phyloP scores from a whole-genome alignment of 2,329 filamentous ascomycete genomes.

The Talaromyces sp. region DNA sequence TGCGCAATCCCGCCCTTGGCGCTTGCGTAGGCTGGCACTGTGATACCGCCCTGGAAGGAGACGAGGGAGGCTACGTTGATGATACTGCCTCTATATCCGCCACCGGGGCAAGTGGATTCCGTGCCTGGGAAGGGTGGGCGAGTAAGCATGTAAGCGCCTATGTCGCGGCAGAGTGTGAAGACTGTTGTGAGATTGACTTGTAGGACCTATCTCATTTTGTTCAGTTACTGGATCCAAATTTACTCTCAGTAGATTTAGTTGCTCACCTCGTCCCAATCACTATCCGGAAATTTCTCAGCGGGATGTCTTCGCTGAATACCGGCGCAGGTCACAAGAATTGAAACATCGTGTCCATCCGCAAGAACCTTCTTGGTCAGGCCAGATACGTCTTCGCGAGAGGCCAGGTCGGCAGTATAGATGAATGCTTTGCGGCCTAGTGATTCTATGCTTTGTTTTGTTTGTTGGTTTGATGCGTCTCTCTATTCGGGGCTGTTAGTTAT shows the following conservation, averaged over 20 bases:
- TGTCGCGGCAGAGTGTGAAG: constrained; percentile 16
- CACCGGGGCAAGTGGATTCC: constrained; percentile 17
- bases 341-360: constrained; percentile 52
- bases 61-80: constrained; percentile 76
- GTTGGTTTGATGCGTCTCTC: constrained; percentile 49
- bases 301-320: constrained; percentile 79
- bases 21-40: constrained; percentile 76
- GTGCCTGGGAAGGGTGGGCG: constrained; percentile 16
- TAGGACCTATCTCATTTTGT: constrained; percentile 53
- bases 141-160: constrained; percentile 24
- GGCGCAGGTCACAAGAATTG: constrained; percentile 79
- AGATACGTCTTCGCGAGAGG: constrained; percentile 37
- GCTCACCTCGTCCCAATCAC: constrained; percentile 65
- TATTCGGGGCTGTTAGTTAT: constrained; percentile 24
- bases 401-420: constrained; percentile 42
- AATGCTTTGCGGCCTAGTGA: constrained; percentile 36
- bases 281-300: constrained; percentile 67
- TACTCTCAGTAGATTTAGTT: not conserved
- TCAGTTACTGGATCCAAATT: no score
- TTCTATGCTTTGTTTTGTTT: constrained; percentile 39
- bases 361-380: constrained; percentile 35
- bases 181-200: constrained; percentile 72
- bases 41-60: constrained; percentile 74
- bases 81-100: constrained; percentile 40
- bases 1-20: constrained; percentile 77